A percentile compares a stretch with the other conserved stretches of the same genome.
phyloP scores from a whole-genome alignment of 257 asterid genomes.

The Ligustrum vulgare region DNA sequence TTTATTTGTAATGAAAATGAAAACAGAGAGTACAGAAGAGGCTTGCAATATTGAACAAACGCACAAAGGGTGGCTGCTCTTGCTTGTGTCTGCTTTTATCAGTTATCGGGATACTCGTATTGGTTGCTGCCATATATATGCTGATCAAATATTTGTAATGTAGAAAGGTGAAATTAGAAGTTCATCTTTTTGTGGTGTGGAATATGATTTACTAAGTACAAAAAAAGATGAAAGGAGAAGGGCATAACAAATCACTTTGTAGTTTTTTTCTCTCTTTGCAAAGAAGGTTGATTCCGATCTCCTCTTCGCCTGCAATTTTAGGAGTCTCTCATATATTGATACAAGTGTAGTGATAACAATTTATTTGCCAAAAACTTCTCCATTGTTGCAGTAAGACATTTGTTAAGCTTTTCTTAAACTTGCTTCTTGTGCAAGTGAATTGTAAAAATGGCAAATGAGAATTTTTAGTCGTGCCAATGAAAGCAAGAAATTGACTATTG shows the following conservation, averaged over 20 bases:
- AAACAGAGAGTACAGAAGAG: slow-evolving; percentile 71
- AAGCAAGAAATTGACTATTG: too few relatives aligned
- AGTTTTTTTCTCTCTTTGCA: slow-evolving; percentile 9
- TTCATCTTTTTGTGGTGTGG: slow-evolving; percentile 11
- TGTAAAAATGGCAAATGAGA: background rate
- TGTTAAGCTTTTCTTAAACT: background rate
- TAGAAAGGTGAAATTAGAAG: background rate
- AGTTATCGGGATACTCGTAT: slow-evolving; percentile 63
- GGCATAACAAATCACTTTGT: background rate
- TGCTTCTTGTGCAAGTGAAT: background rate
- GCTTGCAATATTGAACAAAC: slow-evolving; percentile 75
- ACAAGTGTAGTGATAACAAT: slow-evolving; percentile 3
- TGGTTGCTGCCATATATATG: slow-evolving; percentile 60
- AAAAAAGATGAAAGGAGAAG: background rate
- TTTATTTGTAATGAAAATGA: background rate
- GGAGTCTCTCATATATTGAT: background rate
- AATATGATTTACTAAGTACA: background rate
- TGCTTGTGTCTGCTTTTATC: slow-evolving; percentile 69
- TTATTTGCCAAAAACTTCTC: background rate
- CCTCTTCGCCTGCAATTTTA: background rate
- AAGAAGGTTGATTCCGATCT: background rate
- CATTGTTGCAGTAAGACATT: background rate
- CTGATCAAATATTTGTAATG: slow-evolving; percentile 73
- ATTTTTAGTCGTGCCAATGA: background rate
- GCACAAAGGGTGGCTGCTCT: slow-evolving; percentile 89